These are phyloP conservation scores for Oidiodendron maius DNA, from an alignment of 495 filamentous ascomycete species.

Conservation along the genomic window DNA sequence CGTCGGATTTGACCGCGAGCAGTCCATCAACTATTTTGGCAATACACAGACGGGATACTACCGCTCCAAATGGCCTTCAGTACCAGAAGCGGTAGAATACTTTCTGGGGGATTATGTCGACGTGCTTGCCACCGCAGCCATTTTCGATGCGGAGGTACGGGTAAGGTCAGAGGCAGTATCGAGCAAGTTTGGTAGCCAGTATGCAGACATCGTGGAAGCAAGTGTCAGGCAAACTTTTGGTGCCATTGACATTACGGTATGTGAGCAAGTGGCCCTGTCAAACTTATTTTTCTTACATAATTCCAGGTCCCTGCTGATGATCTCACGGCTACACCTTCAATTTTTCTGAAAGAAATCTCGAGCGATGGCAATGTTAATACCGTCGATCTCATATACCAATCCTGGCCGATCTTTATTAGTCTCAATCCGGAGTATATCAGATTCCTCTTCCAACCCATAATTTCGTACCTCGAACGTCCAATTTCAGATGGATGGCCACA, in stretches of 20 bases:
- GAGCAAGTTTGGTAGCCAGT: conserved; percentile 62
- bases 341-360: conserved; percentile 86
- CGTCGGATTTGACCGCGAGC: conserved; percentile 39
- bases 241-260: conserved; percentile 75
- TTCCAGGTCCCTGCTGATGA: conserved; percentile 68
- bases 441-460: conserved; percentile 77
- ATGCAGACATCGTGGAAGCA: conserved; percentile 76
- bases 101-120: conserved; percentile 40
- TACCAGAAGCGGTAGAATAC: conserved; percentile 27
- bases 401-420: conserved; percentile 82
- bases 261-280: too few relatives aligned
- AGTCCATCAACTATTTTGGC: conserved; percentile 43
- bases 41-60: conserved; percentile 39
- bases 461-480: conserved; percentile 83
- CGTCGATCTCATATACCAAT: conserved; percentile 91
- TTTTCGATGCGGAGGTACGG: conserved; percentile 30
- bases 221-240: conserved; percentile 81
- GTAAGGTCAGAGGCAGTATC: conserved; percentile 31
- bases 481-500: conserved; percentile 88
- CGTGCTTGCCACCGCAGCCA: conserved; percentile 29
- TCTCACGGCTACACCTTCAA: conserved; percentile 26
- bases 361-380: conserved; percentile 90
- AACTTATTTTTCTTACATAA: too few relatives aligned
- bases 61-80: conserved; percentile 28
- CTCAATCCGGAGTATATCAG: conserved; percentile 74